Percentiles rank a stretch among this genome's conserved stretches.
Conservation (phyloP, 805 yeast species). For the Starmerella vitae region DNA sequence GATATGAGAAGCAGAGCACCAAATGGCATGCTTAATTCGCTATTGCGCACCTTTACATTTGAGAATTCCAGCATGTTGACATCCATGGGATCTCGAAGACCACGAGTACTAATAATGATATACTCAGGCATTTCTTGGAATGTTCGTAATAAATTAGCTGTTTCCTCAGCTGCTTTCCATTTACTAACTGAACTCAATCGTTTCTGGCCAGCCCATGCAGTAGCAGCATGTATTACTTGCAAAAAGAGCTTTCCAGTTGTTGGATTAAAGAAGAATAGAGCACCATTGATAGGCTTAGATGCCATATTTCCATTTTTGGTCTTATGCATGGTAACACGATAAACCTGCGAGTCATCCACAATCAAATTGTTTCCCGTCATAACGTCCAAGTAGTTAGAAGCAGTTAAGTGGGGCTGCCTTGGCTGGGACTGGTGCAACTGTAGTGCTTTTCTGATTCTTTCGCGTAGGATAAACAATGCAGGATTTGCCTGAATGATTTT, state of each 20-base stretch:
- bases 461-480: constrained; percentile 78
- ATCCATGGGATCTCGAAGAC: constrained; percentile 86
- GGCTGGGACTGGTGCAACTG: constrained; percentile 90
- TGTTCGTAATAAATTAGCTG: constrained; percentile 77
- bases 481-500: constrained; percentile 93
- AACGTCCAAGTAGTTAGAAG: constrained; percentile 79
- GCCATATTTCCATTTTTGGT: constrained; percentile 88
- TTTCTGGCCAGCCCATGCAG: constrained; percentile 86
- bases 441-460: constrained; percentile 83
- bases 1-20: constrained; percentile 72
- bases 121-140: constrained; percentile 93
- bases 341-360: constrained; percentile 88
- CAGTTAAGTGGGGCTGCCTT: constrained; percentile 78
- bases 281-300: constrained; percentile 88
- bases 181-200: constrained; percentile 85
- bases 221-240: constrained; percentile 83
- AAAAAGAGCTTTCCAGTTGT: constrained; percentile 79
- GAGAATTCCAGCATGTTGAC: constrained; percentile 97
- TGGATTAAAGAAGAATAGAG: constrained; percentile 79
- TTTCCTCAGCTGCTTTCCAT: constrained; percentile 98
- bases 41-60: constrained; percentile 72
- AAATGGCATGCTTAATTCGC: constrained; percentile 83
- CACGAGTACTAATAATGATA: constrained; percentile 76
- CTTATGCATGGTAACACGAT: constrained; percentile 79
- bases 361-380: constrained; percentile 67